These are phyloP conservation scores for Bipolaris cookei DNA, from an alignment of 2,329 filamentous ascomycete species.

Conservation along the genomic window DNA sequence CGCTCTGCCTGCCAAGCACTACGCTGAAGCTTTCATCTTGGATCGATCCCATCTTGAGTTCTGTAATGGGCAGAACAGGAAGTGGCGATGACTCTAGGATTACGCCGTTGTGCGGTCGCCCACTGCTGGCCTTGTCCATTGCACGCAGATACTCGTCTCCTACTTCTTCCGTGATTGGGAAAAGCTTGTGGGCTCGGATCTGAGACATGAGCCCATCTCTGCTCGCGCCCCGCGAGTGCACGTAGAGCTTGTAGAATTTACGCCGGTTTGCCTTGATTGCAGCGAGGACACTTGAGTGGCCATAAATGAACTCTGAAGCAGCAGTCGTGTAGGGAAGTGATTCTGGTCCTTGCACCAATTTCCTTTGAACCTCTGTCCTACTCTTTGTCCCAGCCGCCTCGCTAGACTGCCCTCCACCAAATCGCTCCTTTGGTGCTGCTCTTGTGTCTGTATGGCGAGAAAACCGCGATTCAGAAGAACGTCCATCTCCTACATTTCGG, in stretches of 20 bases:
- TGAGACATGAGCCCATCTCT: constrained; percentile 29
- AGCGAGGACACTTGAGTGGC: constrained; percentile 78
- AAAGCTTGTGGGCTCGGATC: constrained; percentile 27
- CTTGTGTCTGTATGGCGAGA: constrained; percentile 11
- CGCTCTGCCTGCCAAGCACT: constrained; percentile 68
- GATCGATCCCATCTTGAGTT: constrained; percentile 60
- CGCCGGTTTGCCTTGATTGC: constrained; percentile 73
- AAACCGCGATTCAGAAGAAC: neutral
- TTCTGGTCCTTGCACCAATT: constrained; percentile 17
- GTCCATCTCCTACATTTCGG: neutral
- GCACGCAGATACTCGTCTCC: constrained; percentile 67
- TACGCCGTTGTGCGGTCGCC: constrained; percentile 87
- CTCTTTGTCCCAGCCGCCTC: neutral
- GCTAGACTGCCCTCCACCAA: neutral
- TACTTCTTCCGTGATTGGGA: constrained; percentile 56
- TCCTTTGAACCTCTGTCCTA: neutral
- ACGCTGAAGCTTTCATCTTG: constrained; percentile 40
- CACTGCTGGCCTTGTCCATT: constrained; percentile 82
- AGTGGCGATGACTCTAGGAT: constrained; percentile 86
- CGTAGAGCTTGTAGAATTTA: constrained; percentile 83
- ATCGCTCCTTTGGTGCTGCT: constrained; percentile 1
- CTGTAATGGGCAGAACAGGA: constrained; percentile 70
- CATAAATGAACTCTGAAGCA: constrained; percentile 90
- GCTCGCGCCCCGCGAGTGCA: constrained; percentile 52
- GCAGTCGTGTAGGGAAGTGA: constrained; percentile 77